Percentiles rank a stretch among this genome's conserved stretches.
phyloP scores from a whole-genome alignment of 1,284 basidiomycete genomes.

The Ustilago vetiveriae region DNA sequence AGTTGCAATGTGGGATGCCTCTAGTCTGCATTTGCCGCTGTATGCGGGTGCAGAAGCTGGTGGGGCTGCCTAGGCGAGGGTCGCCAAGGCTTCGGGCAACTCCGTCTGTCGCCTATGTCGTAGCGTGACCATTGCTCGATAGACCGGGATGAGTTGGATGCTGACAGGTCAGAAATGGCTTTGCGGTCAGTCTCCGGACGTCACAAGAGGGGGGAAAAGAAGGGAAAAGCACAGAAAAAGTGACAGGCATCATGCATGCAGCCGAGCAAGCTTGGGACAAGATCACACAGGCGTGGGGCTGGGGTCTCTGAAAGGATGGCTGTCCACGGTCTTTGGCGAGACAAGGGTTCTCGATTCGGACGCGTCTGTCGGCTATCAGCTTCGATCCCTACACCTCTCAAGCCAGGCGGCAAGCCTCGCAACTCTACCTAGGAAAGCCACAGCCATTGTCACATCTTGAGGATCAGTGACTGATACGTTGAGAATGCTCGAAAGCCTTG shows the following conservation, averaged over 20 bases:
- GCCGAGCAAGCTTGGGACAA: background rate
- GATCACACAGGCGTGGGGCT: background rate
- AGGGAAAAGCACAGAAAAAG: background rate
- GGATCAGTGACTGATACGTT: too few relatives aligned
- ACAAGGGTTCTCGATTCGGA: conserved; percentile 15
- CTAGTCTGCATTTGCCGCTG: too few relatives aligned
- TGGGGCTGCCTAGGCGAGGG: background rate
- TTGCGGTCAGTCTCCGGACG: too few relatives aligned
- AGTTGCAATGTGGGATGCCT: background rate
- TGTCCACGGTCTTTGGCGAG: conserved; percentile 1
- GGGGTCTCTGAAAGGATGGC: background rate
- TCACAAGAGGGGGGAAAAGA: background rate
- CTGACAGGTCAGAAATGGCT: too few relatives aligned
- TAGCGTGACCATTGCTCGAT: too few relatives aligned
- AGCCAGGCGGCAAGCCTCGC: background rate
- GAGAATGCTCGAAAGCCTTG: too few relatives aligned
- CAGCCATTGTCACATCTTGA: too few relatives aligned
- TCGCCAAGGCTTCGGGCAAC: too few relatives aligned
- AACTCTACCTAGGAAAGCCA: background rate
- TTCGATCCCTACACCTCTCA: background rate
- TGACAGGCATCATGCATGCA: conserved; percentile 6
- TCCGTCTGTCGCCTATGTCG: too few relatives aligned
- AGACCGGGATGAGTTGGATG: too few relatives aligned
- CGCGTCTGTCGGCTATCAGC: conserved; percentile 1
- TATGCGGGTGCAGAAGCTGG: too few relatives aligned